A percentile compares a stretch with the other conserved stretches of the same genome.
phyloP scores from a whole-genome alignment of 805 yeast genomes.

The Ogataea henricii region DNA sequence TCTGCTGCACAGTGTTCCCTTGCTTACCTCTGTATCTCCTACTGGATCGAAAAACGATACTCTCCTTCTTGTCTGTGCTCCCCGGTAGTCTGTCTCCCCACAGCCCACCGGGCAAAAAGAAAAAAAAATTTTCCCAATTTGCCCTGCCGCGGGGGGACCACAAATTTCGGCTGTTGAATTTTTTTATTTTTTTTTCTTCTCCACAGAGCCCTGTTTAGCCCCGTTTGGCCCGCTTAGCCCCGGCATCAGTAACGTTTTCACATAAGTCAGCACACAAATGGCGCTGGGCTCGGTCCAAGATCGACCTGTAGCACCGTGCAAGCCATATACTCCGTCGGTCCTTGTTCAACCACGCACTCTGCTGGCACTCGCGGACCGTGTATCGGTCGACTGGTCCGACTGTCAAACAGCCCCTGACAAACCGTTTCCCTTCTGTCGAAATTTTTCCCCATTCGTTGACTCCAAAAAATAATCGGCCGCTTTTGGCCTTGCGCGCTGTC shows the following conservation, averaged over 20 bases:
- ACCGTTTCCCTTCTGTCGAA: constrained; percentile 45
- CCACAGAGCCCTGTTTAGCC: constrained; percentile 7
- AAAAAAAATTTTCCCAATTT: too few relatives aligned
- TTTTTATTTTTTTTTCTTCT: neutral
- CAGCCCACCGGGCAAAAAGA: neutral
- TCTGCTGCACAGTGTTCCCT: too few relatives aligned
- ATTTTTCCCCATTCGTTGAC: constrained; percentile 45
- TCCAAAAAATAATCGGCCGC: constrained; percentile 43
- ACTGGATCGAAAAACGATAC: too few relatives aligned
- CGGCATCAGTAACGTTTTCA: neutral
- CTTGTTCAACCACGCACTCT: constrained; percentile 47
- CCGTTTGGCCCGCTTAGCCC: constrained; percentile 3
- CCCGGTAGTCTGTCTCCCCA: neutral
- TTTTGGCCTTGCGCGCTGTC: constrained; percentile 41
- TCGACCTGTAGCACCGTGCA: constrained; percentile 37
- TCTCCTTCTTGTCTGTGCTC: too few relatives aligned
- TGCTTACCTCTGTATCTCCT: too few relatives aligned
- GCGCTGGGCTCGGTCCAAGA: constrained; percentile 8
- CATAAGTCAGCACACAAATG: neutral
- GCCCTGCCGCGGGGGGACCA: neutral
- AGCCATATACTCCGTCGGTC: constrained; percentile 37
- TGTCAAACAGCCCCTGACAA: constrained; percentile 43
- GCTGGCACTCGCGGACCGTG: constrained; percentile 43
- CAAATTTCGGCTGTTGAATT: neutral
- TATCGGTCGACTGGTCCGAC: constrained; percentile 42